Evolutionary conservation across 148 eudicot species (phyloP), one percentile per base, ranked within the genome.

Genomic region (Vaccinium myrtillus): DNA sequence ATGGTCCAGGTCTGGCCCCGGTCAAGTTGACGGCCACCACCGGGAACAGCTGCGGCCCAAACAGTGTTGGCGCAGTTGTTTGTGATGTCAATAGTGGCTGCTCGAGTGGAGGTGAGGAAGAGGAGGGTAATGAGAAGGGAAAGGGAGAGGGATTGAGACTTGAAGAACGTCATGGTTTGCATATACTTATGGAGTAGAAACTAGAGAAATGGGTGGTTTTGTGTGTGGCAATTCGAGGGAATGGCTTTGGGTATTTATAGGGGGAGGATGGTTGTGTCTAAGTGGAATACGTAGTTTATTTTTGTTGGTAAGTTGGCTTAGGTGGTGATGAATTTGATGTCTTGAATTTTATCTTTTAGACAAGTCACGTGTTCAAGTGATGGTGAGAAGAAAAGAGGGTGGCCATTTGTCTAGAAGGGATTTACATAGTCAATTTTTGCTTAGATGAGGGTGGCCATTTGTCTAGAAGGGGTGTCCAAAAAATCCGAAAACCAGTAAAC

Each of bases 101-200:
- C 71, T 8, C 14, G 71, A 9, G 81, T 46, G 48, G 61, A 30
- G 59, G 78, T 49, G 63, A 54, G 77, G 81, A 81, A 21, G 56
- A 88, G 85, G 75, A 88, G 85, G 79, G 88, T 4, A 25, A 48
- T 21, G 30, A 67, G 54, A 50, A 65, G 32, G 14, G 3, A 23
- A 65, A 65, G 6, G 70, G 70, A 65, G 70, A 23, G 67, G 67
- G 67, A 49, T 7, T 49, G 51, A 49, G 10, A 2, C 51, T 6
- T 49, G 70, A 63, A 63, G 70, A 63, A 63, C 11, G 13, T 13
- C 70, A 63, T 63, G 30, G 4, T 63, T n/a, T 63, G 70, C 23
- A 8, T 18, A 16, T 58, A 16, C 43, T 58, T 58, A 18, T 6
- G 63, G 63, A 18, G 18, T 16, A 13, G 30, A 27, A 9, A 23